Base-by-base conservation (phyloP, 2,329 filamentous ascomycete species). In the Aspergillus texensis region DNA sequence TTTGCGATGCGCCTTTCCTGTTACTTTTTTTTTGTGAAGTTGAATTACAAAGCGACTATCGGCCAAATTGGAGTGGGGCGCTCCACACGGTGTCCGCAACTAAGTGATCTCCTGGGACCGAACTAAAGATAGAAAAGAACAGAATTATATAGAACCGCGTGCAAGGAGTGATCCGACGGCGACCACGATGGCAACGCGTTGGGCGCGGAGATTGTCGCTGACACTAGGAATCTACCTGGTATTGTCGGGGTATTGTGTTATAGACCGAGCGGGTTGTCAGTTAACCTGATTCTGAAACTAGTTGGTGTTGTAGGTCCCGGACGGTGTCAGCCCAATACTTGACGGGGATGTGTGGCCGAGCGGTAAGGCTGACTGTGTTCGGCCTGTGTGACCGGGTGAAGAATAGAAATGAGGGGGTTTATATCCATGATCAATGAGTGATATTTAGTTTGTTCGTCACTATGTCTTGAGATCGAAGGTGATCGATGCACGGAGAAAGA, bases 401-500 rank as follows among this genome's bases (percentile, higher is more conserved):
- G 16, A 28, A 36, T 14, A 19, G 21, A 24, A 30, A 60, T 10
- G 24, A n/a, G n/a, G n/a, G 14, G 1, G 2, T 24, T n/a, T 24
- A 19, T 19, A n/a, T 32, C 39, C 32, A 36, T 41, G 34, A 53
- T 41, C 8, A 41, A 62, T 34, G 21, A 62, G 9, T 26, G 6
- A 11, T 11, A 12, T 34, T 34, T 34, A 11, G 12, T 34, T 34
- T 34, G 32, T 34, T 10, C 19, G 6, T 34, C 14, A 14, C 34
- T 36, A 19, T 6, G 24, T 52, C 6, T 34, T 21, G 36, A 53
- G 53, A 71, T 76, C 69, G 76, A 78, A 78, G 64, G 62, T 50
- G 61, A 71, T 78, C 68, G 76, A 78, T 72, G 67, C 69, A 72
- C 72, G 68, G 71, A 66, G 76, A 78, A 78, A 45, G 61, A 28